Conservation (phyloP, 2,329 filamentous ascomycete genomes). For the Penicillium sp. region DNA sequence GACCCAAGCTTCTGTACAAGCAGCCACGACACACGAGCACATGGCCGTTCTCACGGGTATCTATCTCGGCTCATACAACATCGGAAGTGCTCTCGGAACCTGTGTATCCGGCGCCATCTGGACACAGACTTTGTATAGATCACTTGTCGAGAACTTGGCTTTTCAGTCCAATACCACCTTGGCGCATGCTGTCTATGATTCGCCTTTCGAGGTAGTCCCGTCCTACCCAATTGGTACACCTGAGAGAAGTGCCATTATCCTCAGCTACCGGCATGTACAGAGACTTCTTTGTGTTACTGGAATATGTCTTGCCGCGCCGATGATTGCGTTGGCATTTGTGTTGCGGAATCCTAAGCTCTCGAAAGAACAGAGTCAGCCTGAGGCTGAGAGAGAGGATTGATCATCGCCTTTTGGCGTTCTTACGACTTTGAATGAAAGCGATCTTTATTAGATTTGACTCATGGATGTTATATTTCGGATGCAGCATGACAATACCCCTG, state of each 20-base stretch:
- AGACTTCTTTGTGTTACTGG: conserved; percentile 51
- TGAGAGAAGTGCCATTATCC: conserved; percentile 27
- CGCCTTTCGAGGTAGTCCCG: conserved; percentile 33
- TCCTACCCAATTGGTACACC: conserved; percentile 44
- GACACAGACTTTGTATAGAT: conserved; percentile 42
- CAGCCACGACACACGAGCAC: conserved; percentile 5
- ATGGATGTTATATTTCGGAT: background rate
- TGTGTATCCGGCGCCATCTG: conserved; percentile 46
- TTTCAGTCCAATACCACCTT: conserved; percentile 38
- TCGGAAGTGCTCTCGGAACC: conserved; percentile 46
- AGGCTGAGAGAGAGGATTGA: conserved; percentile 1
- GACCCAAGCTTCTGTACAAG: conserved; percentile 5
- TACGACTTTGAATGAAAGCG: background rate
- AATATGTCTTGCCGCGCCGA: conserved; percentile 52
- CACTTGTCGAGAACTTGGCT: conserved; percentile 18
- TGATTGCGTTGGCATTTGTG: conserved; percentile 47
- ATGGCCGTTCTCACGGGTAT: conserved; percentile 8
- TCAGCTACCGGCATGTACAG: conserved; percentile 51
- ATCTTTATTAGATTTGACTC: background rate
- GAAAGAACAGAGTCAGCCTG: conserved; percentile 6
- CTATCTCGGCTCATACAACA: conserved; percentile 43
- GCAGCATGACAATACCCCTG: background rate
- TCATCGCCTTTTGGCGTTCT: background rate
- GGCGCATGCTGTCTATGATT: conserved; percentile 35
- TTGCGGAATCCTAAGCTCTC: conserved; percentile 47